Evolutionary conservation across 192 early-diverging fungal species (phyloP).

Genomic region (Funneliformis mosseae): DNA sequence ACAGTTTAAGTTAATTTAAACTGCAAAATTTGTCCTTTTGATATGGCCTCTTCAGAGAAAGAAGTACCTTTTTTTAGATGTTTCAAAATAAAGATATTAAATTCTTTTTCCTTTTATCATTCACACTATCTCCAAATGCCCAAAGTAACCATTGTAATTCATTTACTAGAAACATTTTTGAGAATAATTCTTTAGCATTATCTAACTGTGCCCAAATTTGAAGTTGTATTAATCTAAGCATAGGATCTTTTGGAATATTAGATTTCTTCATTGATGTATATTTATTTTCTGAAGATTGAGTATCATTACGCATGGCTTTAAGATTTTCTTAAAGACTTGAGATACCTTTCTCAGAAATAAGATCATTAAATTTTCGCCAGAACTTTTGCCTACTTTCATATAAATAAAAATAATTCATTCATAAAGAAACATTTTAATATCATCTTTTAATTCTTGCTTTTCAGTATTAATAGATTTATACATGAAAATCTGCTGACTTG

Average conservation of each 20-base stretch:
- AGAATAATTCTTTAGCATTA: background rate
- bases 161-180: no score
- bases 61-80: no score
- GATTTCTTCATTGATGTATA: background rate
- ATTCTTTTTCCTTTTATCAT: background rate
- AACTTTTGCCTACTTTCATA: background rate
- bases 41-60: background rate
- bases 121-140: background rate
- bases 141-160: no score
- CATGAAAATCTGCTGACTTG: background rate
- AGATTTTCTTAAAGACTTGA: background rate
- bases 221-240: background rate
- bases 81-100: background rate
- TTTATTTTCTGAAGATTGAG: no score
- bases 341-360: background rate
- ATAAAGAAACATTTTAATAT: background rate
- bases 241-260: conserved; percentile 8
- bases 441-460: background rate
- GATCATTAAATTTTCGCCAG: no score
- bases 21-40: background rate
- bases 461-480: background rate
- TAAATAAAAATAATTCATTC: background rate
- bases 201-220: background rate
- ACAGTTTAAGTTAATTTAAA: background rate
- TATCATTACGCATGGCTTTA: background rate